Conservation (phyloP, 208 protist species). For the Acanthamoeba lenticulata region DNA sequence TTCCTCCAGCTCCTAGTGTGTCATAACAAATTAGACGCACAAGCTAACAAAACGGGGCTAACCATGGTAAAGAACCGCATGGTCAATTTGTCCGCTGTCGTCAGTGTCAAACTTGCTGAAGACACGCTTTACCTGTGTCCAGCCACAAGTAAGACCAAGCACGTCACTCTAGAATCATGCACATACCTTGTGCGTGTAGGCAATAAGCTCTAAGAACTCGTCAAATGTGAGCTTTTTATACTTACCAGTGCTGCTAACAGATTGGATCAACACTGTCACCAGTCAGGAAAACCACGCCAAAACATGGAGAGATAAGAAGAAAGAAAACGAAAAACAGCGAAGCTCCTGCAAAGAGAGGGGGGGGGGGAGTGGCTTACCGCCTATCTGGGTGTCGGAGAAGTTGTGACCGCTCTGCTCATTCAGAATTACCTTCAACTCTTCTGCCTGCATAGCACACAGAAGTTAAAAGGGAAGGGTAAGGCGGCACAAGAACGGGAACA, state of each 20-base stretch:
- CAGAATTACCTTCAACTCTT: neutral
- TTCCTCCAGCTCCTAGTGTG: neutral
- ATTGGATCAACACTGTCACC: neutral
- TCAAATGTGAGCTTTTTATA: neutral
- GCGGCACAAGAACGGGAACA: no score
- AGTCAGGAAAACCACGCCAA: no score
- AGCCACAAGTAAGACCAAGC: neutral
- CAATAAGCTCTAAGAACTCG: neutral
- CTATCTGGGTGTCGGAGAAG: neutral
- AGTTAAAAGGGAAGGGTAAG: no score
- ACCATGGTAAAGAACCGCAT: neutral
- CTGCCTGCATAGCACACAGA: neutral
- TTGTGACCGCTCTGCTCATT: neutral
- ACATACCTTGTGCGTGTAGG: neutral
- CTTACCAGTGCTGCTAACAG: neutral
- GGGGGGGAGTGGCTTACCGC: neutral
- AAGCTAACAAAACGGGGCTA: no score
- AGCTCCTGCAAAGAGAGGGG: no score
- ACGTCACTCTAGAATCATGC: no score
- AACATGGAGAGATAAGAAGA: no score
- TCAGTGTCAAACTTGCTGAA: neutral
- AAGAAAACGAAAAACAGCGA: no score
- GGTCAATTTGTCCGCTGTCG: neutral
- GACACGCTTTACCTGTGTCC: neutral
- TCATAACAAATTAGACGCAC: no score